Base-by-base conservation (phyloP, 345 rosid genomes). In the Citrus glauca region DNA sequence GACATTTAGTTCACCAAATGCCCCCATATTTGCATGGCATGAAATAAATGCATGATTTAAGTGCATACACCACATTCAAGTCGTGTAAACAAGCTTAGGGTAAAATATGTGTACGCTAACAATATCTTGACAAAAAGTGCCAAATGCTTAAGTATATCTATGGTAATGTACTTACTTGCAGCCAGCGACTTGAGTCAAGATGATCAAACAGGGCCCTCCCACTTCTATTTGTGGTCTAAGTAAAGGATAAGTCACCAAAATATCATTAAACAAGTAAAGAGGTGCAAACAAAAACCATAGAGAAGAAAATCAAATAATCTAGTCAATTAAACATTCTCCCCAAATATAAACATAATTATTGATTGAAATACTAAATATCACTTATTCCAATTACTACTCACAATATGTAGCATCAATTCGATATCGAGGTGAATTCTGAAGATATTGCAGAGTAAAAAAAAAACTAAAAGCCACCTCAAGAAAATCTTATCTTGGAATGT, bases 111-210 rank as follows among this genome's bases (percentile, higher is more conserved):
- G 24, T 7, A 65, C 19, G 40, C 40, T 17, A 65, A 33, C 40
- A 32, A 65, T 65, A 65, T 30, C 11, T 14, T 65, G 30, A 35
- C 14, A 67, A 67, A 67, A 37, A 67, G 35, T 27, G 28, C 7
- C 66, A n/a, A 19, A n/a, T 20, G 69, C 24, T 28, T 13, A 45
- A 57, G 5, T 1, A n/a, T 37, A 73, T 45, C 76, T 32, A 45
- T 81, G 61, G 74, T 81, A 56, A 65, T 79, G 32, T 50, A 82
- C 98, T 91, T 87, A 96, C 99, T 83, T 90, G 99, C 82, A 96
- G 91, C 98, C 98, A 96, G 71, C 97, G 94, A 64, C 80, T 89
- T 77, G 97, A 91, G 80, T 96, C 98, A 69, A 76, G 75, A 74
- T 96, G 97, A 79, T 96, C 99, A 48, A 85, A 86, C 40, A 89